Percentiles rank a stretch among this genome's conserved stretches.
These are phyloP conservation scores for Pterocarpus macrocarpus DNA, from an alignment of 306 rosid species.

Conservation along the genomic window DNA sequence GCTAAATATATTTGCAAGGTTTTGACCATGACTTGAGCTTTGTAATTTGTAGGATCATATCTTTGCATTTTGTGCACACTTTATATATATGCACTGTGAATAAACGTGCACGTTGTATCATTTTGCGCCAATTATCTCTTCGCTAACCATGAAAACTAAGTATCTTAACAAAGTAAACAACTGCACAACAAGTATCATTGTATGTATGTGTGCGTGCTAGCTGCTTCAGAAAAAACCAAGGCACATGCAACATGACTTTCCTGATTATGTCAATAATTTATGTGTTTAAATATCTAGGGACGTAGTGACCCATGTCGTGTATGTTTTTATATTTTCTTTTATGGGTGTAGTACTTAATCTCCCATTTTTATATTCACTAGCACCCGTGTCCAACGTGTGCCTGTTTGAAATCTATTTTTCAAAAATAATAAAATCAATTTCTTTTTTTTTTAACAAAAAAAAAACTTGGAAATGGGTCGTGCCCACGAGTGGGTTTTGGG, in stretches of 20 bases:
- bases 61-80: neutral
- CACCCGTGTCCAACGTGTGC: slow-evolving; percentile 49
- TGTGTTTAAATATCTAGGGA: slow-evolving; percentile 27
- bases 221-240: slow-evolving; percentile 39
- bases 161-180: too few species aligned
- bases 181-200: neutral
- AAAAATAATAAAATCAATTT: neutral
- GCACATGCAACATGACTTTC: slow-evolving; percentile 15
- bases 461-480: slow-evolving; percentile 58
- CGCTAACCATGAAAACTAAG: slow-evolving; percentile 6
- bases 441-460: neutral
- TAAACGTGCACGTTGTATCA: neutral
- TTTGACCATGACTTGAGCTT: slow-evolving; percentile 46
- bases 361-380: slow-evolving; percentile 42
- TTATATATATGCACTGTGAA: neutral
- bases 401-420: slow-evolving; percentile 19
- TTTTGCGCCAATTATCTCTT: neutral
- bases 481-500: slow-evolving; percentile 71
- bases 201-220: slow-evolving; percentile 9
- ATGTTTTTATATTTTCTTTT: slow-evolving; percentile 19
- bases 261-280: neutral
- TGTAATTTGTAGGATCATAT: slow-evolving; percentile 41
- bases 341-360: slow-evolving; percentile 21
- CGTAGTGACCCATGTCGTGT: slow-evolving; percentile 54
- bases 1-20: too few species aligned